Percentiles rank a stretch among this genome's conserved stretches.
Evolutionary conservation across 495 filamentous ascomycete genomes (phyloP).

Genomic region (Neurospora africana): DNA sequence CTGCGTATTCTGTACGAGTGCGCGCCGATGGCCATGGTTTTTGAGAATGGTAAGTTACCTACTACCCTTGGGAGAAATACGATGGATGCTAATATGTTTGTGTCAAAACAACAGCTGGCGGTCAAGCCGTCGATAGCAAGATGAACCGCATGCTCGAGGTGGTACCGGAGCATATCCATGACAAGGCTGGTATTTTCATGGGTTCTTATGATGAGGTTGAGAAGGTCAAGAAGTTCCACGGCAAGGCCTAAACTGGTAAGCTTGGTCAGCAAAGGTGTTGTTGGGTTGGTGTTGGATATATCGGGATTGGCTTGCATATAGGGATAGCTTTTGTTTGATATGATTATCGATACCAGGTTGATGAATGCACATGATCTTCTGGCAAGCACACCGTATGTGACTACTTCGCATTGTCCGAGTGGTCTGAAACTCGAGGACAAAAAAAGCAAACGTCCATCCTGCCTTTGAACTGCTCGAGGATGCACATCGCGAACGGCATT

Average conservation of each 20-base stretch:
- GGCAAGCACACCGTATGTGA: background rate
- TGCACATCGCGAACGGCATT: background rate
- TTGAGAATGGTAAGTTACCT: slow-evolving; percentile 94
- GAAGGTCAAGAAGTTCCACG: slow-evolving; percentile 70
- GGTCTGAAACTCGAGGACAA: too few relatives aligned
- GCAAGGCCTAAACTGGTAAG: background rate
- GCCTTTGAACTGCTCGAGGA: background rate
- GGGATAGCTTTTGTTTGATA: background rate
- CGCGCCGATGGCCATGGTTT: slow-evolving; percentile 97
- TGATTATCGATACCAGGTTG: background rate
- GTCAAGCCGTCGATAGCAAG: slow-evolving; percentile 77
- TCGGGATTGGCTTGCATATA: too few relatives aligned
- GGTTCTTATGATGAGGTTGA: slow-evolving; percentile 90
- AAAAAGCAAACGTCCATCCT: background rate
- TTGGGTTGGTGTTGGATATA: too few relatives aligned
- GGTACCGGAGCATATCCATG: slow-evolving; percentile 87
- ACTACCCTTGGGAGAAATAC: too few relatives aligned
- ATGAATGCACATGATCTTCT: background rate
- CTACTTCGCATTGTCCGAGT: too few relatives aligned
- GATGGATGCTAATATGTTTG: slow-evolving; percentile 11
- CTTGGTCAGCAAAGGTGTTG: background rate
- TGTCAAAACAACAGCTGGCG: slow-evolving; percentile 50
- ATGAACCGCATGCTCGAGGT: slow-evolving; percentile 86
- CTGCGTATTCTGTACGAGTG: slow-evolving; percentile 96
- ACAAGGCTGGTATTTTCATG: slow-evolving; percentile 91